phyloP scores from a whole-genome alignment of 495 filamentous ascomycete species.

The Neurospora discreta region DNA sequence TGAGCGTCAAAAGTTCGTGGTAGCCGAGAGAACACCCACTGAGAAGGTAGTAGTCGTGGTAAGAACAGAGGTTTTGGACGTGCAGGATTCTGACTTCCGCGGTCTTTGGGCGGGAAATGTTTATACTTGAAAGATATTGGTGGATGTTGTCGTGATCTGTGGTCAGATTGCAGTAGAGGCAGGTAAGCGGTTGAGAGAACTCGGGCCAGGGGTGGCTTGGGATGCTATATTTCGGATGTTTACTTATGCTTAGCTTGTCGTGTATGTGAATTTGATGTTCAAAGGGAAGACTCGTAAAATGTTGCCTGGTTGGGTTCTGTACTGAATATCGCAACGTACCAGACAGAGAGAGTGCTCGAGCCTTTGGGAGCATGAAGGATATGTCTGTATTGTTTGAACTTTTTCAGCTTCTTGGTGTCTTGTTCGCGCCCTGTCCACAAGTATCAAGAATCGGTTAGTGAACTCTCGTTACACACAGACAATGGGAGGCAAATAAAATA shows the following conservation, averaged over 20 bases:
- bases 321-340: neutral
- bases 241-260: neutral
- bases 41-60: neutral
- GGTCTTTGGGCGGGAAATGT: neutral
- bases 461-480: neutral
- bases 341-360: neutral
- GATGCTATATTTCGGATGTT: neutral
- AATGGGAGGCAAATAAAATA: neutral
- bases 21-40: neutral
- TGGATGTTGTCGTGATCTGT: neutral
- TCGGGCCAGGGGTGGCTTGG: neutral
- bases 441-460: neutral
- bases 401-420: neutral
- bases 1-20: neutral
- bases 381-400: neutral
- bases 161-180: neutral
- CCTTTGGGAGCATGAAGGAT: neutral
- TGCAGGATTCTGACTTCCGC: neutral
- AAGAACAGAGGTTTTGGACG: neutral
- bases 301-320: neutral
- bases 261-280: neutral
- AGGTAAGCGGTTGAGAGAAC: neutral
- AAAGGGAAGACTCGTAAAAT: neutral
- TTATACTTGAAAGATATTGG: neutral
- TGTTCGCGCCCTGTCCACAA: neutral